These are phyloP conservation scores for Phylloporus rhodoxanthus DNA, from an alignment of 768 basidiomycete genomes.

Conservation along the genomic window DNA sequence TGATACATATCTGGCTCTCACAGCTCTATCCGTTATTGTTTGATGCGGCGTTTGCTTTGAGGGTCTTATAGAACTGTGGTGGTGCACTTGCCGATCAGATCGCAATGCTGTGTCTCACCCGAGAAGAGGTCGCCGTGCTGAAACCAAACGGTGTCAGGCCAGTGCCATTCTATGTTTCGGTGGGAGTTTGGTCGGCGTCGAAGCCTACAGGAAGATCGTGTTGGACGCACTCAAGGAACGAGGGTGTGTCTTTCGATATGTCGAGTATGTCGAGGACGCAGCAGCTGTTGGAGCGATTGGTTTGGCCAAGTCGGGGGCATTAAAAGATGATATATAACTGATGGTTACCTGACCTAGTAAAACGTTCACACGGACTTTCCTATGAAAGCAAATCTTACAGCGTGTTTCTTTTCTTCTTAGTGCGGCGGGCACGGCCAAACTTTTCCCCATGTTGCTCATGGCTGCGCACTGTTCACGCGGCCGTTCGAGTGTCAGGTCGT, in stretches of 20 bases:
- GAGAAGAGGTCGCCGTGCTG: conserved; percentile 34
- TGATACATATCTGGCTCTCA: conserved; percentile 64
- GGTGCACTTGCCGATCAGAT: conserved; percentile 55
- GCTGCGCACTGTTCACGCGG: conserved; percentile 55
- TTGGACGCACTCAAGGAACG: conserved; percentile 49
- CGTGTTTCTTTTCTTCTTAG: conserved; percentile 33
- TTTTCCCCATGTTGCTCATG: conserved; percentile 92
- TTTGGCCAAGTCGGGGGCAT: conserved; percentile 33
- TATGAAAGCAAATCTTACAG: background rate
- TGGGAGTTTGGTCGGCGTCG: conserved; percentile 67
- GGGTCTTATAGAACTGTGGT: conserved; percentile 50
- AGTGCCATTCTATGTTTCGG: conserved; percentile 64
- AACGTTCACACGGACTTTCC: conserved; percentile 12
- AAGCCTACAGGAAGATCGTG: conserved; percentile 49
- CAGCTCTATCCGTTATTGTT: conserved; percentile 75
- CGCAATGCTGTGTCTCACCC: conserved; percentile 35
- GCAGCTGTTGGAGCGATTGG: conserved; percentile 59
- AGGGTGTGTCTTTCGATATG: conserved; percentile 60
- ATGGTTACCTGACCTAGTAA: conserved; percentile 20
- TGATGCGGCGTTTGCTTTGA: conserved; percentile 60
- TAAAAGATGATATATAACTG: too few relatives aligned
- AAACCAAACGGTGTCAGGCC: conserved; percentile 42
- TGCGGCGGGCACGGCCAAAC: conserved; percentile 81
- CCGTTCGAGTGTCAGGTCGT: conserved; percentile 88
- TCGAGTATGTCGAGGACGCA: conserved; percentile 66